Conservation (phyloP, 176 grass and related monocot species). For the Eleusine coracana region DNA sequence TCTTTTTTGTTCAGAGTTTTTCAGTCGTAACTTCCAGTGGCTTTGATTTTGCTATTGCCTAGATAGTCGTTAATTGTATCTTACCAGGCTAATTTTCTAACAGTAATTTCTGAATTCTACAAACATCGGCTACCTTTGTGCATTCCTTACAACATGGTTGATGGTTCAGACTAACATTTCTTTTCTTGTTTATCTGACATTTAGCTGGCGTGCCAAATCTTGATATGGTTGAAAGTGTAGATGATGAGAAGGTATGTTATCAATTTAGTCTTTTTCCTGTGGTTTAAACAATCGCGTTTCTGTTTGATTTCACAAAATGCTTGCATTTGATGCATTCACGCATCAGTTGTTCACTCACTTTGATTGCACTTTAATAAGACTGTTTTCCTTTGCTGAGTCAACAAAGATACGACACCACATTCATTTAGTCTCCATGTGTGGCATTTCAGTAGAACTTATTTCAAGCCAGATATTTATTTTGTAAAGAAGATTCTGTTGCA, state of each 20-base stretch:
- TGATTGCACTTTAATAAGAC: slow-evolving; percentile 3
- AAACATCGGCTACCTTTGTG: not conserved
- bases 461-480: not conserved
- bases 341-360: not conserved
- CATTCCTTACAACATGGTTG: not conserved
- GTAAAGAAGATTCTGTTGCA: not conserved
- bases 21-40: not conserved
- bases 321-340: not conserved
- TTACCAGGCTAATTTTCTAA: not conserved
- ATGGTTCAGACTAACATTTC: slow-evolving; percentile 20
- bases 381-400: not conserved
- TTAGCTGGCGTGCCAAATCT: slow-evolving; percentile 92
- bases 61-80: not conserved
- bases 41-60: slow-evolving; percentile 21
- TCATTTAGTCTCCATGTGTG: not conserved
- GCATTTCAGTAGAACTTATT: not conserved
- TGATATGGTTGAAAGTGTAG: slow-evolving; percentile 90
- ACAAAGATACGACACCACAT: not conserved
- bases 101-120: not conserved
- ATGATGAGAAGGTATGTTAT: slow-evolving; percentile 82
- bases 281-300: not conserved
- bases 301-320: not conserved
- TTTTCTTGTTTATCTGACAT: slow-evolving; percentile 34
- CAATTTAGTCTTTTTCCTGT: slow-evolving; percentile 28
- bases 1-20: slow-evolving; percentile 7